A percentile compares a stretch with the other conserved stretches of the same genome.
phyloP scores from a whole-genome alignment of 345 rosid genomes.

The Viola odorata region DNA sequence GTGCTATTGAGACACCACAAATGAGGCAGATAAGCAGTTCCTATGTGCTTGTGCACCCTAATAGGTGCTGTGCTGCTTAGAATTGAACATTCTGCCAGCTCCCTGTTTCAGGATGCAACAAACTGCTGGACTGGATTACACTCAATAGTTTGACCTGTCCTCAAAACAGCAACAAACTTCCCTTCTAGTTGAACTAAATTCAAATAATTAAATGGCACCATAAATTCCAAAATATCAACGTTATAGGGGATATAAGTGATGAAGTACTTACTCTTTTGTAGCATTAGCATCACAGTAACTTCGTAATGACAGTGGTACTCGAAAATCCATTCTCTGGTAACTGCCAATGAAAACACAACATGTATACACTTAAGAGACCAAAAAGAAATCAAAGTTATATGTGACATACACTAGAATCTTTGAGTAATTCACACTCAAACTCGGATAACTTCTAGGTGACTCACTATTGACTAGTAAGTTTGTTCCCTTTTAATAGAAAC shows the following conservation, averaged over 20 bases:
- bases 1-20: too few species aligned
- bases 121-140: not conserved
- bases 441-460: not conserved
- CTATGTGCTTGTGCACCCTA: not conserved
- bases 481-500: not conserved
- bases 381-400: not conserved
- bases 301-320: conserved; percentile 69
- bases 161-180: not conserved
- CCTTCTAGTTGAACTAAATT: conserved; percentile 1
- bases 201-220: not conserved
- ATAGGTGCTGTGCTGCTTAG: not conserved
- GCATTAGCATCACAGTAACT: conserved; percentile 48
- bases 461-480: not conserved
- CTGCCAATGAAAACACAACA: conserved; percentile 33
- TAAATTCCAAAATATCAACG: not conserved
- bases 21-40: too few species aligned
- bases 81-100: not conserved
- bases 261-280: conserved; percentile 45
- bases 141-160: not conserved
- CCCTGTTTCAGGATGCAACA: not conserved
- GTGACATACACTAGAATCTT: not conserved
- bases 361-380: too few species aligned
- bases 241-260: not conserved
- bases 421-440: not conserved
- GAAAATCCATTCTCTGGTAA: conserved; percentile 84